Evolutionary conservation across 2,329 filamentous ascomycete genomes (phyloP).

Genomic region (Golovinomyces cichoracearum): DNA sequence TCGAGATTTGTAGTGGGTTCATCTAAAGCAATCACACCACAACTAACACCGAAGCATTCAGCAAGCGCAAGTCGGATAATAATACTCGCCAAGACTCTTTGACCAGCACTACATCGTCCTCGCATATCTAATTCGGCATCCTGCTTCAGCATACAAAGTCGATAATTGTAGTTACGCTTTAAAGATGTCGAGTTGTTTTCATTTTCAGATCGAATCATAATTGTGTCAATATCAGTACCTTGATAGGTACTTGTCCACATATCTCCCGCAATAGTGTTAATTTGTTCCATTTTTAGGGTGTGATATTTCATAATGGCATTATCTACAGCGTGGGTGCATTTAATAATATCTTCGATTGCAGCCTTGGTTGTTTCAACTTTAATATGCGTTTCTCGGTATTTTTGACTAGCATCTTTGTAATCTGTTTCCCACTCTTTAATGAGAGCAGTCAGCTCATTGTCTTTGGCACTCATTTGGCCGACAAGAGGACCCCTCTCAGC

Average conservation of each 20-base stretch:
- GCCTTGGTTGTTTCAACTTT: conserved; percentile 78
- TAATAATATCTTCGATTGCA: conserved; percentile 66
- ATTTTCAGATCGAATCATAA: conserved; percentile 77
- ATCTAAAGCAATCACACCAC: conserved; percentile 74
- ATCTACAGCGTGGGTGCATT: conserved; percentile 64
- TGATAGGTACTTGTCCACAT: conserved; percentile 96
- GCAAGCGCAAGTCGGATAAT: conserved; percentile 90
- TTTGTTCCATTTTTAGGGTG: conserved; percentile 89
- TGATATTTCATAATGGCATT: conserved; percentile 97
- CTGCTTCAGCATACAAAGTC: conserved; percentile 91
- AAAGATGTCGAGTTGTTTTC: conserved; percentile 36
- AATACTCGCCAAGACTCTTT: conserved; percentile 89
- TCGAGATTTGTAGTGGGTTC: conserved; percentile 96
- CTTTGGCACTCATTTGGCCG: conserved; percentile 60
- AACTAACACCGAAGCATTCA: conserved; percentile 88
- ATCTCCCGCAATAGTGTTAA: conserved; percentile 82
- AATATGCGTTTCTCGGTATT: conserved; percentile 72
- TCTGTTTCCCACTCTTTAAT: conserved; percentile 59
- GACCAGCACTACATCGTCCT: conserved; percentile 81
- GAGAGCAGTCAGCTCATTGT: conserved; percentile 50
- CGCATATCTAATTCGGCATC: conserved; percentile 99
- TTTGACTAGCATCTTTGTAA: conserved; percentile 54
- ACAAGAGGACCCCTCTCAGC: conserved; percentile 50
- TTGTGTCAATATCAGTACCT: conserved; percentile 89
- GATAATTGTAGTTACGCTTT: conserved; percentile 83